phyloP scores from a whole-genome alignment of 2,329 filamentous ascomycete species.

The Pochonia chlamydosporia region DNA sequence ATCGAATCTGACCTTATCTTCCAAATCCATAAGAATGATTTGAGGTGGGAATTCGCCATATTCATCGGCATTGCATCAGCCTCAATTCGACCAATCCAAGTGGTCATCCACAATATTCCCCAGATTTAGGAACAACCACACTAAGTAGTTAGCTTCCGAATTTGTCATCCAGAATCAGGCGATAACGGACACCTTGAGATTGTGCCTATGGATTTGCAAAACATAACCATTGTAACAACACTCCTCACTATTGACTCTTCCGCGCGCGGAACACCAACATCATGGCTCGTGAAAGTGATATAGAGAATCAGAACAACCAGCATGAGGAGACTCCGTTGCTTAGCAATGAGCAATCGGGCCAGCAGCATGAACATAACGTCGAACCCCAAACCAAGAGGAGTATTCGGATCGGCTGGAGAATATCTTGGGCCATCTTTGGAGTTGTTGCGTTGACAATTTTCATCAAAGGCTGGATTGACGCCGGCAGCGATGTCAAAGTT shows the following conservation, averaged over 20 bases:
- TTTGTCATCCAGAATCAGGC: neutral
- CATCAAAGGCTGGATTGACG: constrained; percentile 40
- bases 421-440: constrained; percentile 24
- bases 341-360: neutral
- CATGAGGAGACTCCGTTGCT: neutral
- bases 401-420: constrained; percentile 20
- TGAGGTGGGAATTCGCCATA: neutral
- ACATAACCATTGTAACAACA: no score
- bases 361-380: neutral
- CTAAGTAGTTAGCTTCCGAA: neutral
- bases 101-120: neutral
- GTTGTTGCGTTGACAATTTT: constrained; percentile 29
- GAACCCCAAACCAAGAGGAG: neutral
- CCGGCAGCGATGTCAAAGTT: constrained; percentile 32
- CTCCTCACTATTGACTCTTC: no score
- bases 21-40: no score
- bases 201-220: neutral
- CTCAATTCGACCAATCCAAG: neutral
- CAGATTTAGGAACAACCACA: no score
- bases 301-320: neutral
- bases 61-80: neutral
- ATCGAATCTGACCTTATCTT: no score
- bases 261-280: neutral
- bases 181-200: neutral
- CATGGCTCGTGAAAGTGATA: no score